phyloP scores from a whole-genome alignment of 371 early-diverging fungal genomes.

The Apophysomyces trapeziformis region DNA sequence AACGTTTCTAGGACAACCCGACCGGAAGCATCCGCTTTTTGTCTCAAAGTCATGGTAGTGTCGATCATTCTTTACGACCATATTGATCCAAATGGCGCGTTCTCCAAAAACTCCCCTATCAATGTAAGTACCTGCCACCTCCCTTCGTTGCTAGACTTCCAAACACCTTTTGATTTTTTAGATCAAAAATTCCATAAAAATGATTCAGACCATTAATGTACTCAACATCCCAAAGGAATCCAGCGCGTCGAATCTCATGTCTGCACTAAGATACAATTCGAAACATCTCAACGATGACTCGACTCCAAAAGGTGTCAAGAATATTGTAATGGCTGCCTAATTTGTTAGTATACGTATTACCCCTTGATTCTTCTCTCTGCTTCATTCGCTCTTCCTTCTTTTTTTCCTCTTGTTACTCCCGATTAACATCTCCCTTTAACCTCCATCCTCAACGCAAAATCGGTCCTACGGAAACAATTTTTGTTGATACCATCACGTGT shows the following conservation, averaged over 20 bases:
- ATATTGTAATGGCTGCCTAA: slow-evolving; percentile 48
- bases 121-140: slow-evolving; percentile 63
- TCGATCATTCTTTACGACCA: slow-evolving; percentile 92
- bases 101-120: slow-evolving; percentile 75
- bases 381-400: slow-evolving; percentile 11
- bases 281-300: slow-evolving; percentile 81
- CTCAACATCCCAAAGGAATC: slow-evolving; percentile 31
- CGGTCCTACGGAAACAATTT: neutral
- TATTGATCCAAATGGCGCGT: slow-evolving; percentile 80
- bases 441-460: neutral
- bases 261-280: slow-evolving; percentile 78
- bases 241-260: slow-evolving; percentile 67
- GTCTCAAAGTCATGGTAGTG: slow-evolving; percentile 85
- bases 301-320: slow-evolving; percentile 78
- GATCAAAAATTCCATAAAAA: slow-evolving; percentile 72
- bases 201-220: slow-evolving; percentile 63
- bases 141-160: neutral
- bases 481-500: slow-evolving; percentile 7
- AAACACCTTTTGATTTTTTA: slow-evolving; percentile 18
- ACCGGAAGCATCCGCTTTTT: slow-evolving; percentile 61
- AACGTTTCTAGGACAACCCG: slow-evolving; percentile 36
- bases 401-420: slow-evolving; percentile 8
- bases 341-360: slow-evolving; percentile 13
- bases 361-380: slow-evolving; percentile 4
- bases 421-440: slow-evolving; percentile 1